Conservation (phyloP, 257 asterid genomes). For the Asclepias syriaca region DNA sequence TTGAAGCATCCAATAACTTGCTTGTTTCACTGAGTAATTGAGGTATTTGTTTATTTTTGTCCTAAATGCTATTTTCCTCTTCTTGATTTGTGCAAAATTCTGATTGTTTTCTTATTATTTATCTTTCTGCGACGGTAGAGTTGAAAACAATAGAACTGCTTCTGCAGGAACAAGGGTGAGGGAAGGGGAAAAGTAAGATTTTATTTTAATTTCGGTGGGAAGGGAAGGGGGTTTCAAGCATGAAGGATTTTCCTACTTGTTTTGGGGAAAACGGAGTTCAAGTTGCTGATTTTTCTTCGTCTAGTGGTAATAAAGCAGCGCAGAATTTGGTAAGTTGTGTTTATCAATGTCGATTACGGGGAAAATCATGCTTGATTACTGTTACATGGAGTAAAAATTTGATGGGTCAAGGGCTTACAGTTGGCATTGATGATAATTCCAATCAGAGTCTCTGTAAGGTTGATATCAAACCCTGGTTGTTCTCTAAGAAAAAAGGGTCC, state of each 20-base stretch:
- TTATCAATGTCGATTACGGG: constrained; percentile 36
- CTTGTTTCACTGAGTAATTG: constrained; percentile 19
- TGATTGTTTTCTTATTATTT: background rate
- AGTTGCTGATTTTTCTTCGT: constrained; percentile 48
- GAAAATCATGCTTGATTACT: constrained; percentile 36
- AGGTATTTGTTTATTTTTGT: constrained; percentile 27
- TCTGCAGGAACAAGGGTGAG: constrained; percentile 16
- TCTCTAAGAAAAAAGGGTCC: constrained; percentile 46
- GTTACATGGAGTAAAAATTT: constrained; percentile 44
- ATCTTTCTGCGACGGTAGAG: constrained; percentile 13
- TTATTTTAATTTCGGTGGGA: background rate
- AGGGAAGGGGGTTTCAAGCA: constrained; percentile 6
- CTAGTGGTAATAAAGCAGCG: constrained; percentile 30
- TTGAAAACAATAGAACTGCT: constrained; percentile 12
- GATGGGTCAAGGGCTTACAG: constrained; percentile 48
- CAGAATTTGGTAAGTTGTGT: constrained; percentile 42
- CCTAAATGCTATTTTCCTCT: background rate
- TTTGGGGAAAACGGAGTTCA: constrained; percentile 56
- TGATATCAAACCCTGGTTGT: constrained; percentile 50
- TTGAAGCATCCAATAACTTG: constrained; percentile 24
- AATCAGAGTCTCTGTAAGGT: constrained; percentile 40
- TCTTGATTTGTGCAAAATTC: background rate
- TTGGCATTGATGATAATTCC: constrained; percentile 37
- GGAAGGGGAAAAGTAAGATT: constrained; percentile 3
- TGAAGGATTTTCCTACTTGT: constrained; percentile 55